These are phyloP conservation scores for Diplodia scrobiculata DNA, from an alignment of 2,329 filamentous ascomycete species.

Conservation along the genomic window DNA sequence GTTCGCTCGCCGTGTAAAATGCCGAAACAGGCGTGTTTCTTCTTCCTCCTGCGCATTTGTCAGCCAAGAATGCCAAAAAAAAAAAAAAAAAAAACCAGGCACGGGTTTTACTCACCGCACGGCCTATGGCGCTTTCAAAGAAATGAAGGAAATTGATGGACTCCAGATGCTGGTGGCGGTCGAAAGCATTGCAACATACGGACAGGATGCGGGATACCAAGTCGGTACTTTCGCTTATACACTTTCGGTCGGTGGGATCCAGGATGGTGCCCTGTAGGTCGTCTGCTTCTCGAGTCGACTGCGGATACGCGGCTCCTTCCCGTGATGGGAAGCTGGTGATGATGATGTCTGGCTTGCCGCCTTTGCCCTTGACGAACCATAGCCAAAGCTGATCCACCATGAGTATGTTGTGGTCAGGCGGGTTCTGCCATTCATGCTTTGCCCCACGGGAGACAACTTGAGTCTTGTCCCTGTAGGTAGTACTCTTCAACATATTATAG, in stretches of 20 bases:
- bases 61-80: not conserved
- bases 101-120: not conserved
- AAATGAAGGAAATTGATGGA: conserved; percentile 55
- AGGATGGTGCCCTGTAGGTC: conserved; percentile 28
- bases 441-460: conserved; percentile 27
- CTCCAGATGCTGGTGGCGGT: conserved; percentile 56
- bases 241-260: conserved; percentile 10
- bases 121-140: conserved; percentile 62
- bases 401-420: conserved; percentile 60
- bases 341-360: conserved; percentile 5
- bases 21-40: conserved; percentile 62
- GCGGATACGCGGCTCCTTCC: conserved; percentile 11
- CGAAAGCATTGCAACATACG: conserved; percentile 59
- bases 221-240: conserved; percentile 24
- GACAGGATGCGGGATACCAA: conserved; percentile 30
- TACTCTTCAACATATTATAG: conserved; percentile 28
- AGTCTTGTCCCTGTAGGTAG: conserved; percentile 13
- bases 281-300: conserved; percentile 15
- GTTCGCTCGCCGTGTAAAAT: conserved; percentile 32
- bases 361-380: conserved; percentile 56
- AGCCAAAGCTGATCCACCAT: conserved; percentile 73
- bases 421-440: not conserved
- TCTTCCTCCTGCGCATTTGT: conserved; percentile 1
- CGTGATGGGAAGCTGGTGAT: conserved; percentile 13
- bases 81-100: no score